Conservation (phyloP, 2,329 filamentous ascomycete genomes). For the Paracoccidioides lutzii region DNA sequence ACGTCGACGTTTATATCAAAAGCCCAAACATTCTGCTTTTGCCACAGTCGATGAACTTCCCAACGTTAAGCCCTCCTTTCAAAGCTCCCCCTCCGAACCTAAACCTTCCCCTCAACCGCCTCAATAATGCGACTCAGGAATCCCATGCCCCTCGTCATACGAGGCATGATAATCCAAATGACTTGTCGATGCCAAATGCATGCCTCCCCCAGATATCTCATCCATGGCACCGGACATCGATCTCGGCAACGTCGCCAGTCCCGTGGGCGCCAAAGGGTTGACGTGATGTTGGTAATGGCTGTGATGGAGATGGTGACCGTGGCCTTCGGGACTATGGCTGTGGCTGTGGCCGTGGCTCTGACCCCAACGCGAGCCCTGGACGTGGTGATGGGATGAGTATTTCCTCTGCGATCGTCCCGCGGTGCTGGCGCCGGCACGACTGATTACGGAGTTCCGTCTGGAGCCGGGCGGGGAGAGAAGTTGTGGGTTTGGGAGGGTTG, state of each 20-base stretch:
- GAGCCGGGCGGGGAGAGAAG: conserved; percentile 26
- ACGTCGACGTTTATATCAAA: neutral
- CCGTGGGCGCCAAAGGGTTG: conserved; percentile 17
- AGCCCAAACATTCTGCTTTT: neutral
- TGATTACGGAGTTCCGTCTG: conserved; percentile 25
- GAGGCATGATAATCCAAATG: conserved; percentile 20
- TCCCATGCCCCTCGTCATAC: conserved; percentile 9
- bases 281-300: conserved; percentile 16
- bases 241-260: conserved; percentile 7
- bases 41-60: too few species aligned
- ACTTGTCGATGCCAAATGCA: conserved; percentile 8
- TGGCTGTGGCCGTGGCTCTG: conserved; percentile 14
- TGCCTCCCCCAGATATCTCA: neutral
- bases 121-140: conserved; percentile 10
- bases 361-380: conserved; percentile 14
- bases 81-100: too few species aligned
- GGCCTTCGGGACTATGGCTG: neutral
- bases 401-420: conserved; percentile 17
- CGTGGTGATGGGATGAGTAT: neutral
- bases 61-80: too few species aligned
- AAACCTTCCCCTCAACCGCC: too few species aligned
- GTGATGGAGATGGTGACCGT: conserved; percentile 8
- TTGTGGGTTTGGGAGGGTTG: conserved; percentile 22
- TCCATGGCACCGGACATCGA: neutral
- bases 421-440: conserved; percentile 12